A percentile compares a stretch with the other conserved stretches of the same genome.
Evolutionary conservation across 257 asterid genomes (phyloP).

Genomic region (Solanum pennellii): DNA sequence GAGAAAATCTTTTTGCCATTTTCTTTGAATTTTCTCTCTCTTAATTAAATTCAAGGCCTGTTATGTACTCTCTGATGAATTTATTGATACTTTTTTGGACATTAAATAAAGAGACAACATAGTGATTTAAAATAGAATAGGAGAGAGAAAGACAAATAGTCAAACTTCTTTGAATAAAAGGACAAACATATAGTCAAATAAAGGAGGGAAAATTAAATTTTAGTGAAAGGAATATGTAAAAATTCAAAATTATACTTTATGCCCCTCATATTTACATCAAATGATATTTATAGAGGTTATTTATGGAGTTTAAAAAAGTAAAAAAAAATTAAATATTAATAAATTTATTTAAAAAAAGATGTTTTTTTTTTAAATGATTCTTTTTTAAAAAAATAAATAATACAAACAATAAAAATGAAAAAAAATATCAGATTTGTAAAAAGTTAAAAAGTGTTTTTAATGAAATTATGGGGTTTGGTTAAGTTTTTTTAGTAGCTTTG

Average conservation of each 20-base stretch:
- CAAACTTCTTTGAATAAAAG: conserved; percentile 2
- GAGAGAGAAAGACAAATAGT: not conserved
- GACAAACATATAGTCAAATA: not conserved
- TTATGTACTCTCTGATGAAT: conserved; percentile 1
- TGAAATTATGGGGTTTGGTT: too few relatives aligned
- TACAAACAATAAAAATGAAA: too few relatives aligned
- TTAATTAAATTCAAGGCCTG: not conserved
- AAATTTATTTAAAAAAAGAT: too few relatives aligned
- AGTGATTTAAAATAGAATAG: not conserved
- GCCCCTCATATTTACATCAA: not conserved
- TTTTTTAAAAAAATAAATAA: too few relatives aligned
- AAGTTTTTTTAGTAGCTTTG: too few relatives aligned
- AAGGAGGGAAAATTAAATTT: not conserved
- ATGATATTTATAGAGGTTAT: not conserved
- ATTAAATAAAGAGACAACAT: not conserved
- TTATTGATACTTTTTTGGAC: conserved; percentile 14
- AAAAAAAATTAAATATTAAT: too few relatives aligned
- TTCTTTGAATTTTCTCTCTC: not conserved
- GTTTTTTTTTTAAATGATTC: fast-evolving
- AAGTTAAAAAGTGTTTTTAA: too few relatives aligned
- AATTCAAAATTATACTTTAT: not conserved
- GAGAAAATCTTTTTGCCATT: not conserved
- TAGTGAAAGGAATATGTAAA: not conserved
- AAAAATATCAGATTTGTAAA: too few relatives aligned
- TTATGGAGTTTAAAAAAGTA: too few relatives aligned